Base-by-base conservation (phyloP, 495 filamentous ascomycete species). In the Penicillium ochrochloron region DNA sequence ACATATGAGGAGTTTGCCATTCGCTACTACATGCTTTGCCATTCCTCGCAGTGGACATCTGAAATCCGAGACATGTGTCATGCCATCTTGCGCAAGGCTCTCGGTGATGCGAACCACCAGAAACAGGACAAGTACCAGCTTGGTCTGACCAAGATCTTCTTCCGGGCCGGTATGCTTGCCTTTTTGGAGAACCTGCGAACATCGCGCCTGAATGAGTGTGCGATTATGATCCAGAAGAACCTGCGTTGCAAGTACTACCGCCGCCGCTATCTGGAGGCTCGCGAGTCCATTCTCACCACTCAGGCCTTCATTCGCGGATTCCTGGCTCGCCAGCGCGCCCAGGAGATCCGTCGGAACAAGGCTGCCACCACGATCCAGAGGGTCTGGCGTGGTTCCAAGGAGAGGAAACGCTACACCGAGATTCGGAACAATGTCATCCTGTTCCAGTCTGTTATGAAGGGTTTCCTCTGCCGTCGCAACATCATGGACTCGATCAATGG, bases 191-290 rank as follows among this genome's bases (percentile, higher is more conserved):
- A 97, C 66, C 83, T 97, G 54, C 89, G 95, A 21, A 97, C 95
- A 19, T 90, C 83, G 60, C 85, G 93, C 42, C 81, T 99, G 74
- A 98, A 95, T 73, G 92, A 94, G 67, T 97, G 94, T 70, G 95
- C 95, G 7, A 90, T 97, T 63, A 91, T 99, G 88, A 99, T 99
- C 67, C 95, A 99, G 75, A 99, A 99, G 88, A 99, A 99, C 72
- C 79, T 99, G 62, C 90, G 87, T 57, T 92, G 90, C 76, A 97
- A 97, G 77, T 97, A 97, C 74, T 96, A 97, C 76, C 89, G 95
- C 46, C 91, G 91, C 70, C 91, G 89, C 71, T 99, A 96, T 73
- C 85, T 99, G 42, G 90, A 94, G 66, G 92, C 94, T 57, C 85
- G 94, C 44, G 82, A 84, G 37, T 88, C 93, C 14, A 93, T 98